Evolutionary conservation across 768 basidiomycete genomes (phyloP).

Genomic region (Gymnopilus junonius): DNA sequence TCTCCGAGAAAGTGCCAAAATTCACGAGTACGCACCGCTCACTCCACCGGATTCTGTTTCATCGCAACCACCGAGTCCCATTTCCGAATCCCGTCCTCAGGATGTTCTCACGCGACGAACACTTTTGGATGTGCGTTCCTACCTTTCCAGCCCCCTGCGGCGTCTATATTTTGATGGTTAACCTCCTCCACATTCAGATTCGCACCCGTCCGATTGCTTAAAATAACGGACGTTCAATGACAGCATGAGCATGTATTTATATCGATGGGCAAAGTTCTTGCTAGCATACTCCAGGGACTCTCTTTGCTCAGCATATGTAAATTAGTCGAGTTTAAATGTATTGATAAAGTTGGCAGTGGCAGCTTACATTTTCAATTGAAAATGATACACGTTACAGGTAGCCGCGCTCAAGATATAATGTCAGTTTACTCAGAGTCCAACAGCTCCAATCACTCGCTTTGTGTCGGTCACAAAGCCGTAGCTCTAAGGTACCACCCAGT

Average conservation of each 20-base stretch:
- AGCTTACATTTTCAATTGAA: background rate
- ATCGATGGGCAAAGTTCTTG: constrained; percentile 6
- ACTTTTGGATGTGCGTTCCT: constrained; percentile 40
- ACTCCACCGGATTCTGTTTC: constrained; percentile 47
- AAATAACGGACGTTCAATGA: background rate
- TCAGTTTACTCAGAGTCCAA: constrained; percentile 13
- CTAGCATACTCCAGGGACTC: constrained; percentile 7
- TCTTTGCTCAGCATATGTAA: constrained; percentile 7
- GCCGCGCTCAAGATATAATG: background rate
- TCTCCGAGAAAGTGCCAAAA: constrained; percentile 29
- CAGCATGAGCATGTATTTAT: constrained; percentile 26
- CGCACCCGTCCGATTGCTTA: constrained; percentile 15
- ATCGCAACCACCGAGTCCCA: constrained; percentile 32
- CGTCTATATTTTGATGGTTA: background rate
- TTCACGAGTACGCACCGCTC: constrained; percentile 34
- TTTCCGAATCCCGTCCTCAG: constrained; percentile 23
- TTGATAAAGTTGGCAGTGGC: constrained; percentile 7
- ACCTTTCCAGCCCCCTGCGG: background rate
- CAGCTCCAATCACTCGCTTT: constrained; percentile 30
- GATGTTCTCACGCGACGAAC: constrained; percentile 37
- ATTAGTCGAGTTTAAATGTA: constrained; percentile 4
- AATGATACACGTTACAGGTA: constrained; percentile 14
- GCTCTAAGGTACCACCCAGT: constrained; percentile 36
- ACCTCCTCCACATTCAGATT: constrained; percentile 11
- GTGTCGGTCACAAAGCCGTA: constrained; percentile 58